phyloP scores from a whole-genome alignment of 2,329 filamentous ascomycete genomes.

The Penicillium sp. region DNA sequence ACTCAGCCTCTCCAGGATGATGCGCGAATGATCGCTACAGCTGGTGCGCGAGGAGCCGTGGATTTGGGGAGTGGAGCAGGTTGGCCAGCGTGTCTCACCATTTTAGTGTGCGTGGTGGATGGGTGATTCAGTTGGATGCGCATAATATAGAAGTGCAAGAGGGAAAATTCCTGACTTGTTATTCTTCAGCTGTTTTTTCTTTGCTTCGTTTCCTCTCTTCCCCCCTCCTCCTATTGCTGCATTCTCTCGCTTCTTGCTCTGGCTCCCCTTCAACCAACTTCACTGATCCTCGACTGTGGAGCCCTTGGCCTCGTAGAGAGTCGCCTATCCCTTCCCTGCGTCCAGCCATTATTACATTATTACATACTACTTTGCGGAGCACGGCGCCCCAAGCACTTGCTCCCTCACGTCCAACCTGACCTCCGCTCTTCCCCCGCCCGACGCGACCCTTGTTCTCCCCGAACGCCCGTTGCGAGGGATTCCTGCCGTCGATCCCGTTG shows the following conservation, averaged over 20 bases:
- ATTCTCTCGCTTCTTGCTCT: too few relatives aligned
- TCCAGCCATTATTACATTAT: too few relatives aligned
- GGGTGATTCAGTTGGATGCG: slow-evolving; percentile 2
- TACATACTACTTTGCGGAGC: too few relatives aligned
- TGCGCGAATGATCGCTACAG: slow-evolving; percentile 19
- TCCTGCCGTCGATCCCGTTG: slow-evolving; percentile 20
- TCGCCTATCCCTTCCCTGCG: too few relatives aligned
- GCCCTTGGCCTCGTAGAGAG: too few relatives aligned
- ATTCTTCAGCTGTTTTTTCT: background rate
- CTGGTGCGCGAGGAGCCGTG: slow-evolving; percentile 9
- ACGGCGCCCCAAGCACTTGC: too few relatives aligned
- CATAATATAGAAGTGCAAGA: slow-evolving; percentile 11
- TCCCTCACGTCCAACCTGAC: slow-evolving; percentile 13
- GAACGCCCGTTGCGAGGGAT: slow-evolving; percentile 10
- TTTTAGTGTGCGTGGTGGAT: slow-evolving; percentile 1
- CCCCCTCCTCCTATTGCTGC: slow-evolving; percentile 15
- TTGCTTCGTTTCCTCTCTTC: background rate
- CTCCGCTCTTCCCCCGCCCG: slow-evolving; percentile 12
- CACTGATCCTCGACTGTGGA: too few relatives aligned
- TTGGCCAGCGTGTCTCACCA: slow-evolving; percentile 19
- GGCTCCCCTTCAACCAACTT: too few relatives aligned
- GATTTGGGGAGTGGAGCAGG: slow-evolving; percentile 8
- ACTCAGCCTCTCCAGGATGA: slow-evolving; percentile 9
- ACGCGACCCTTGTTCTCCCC: slow-evolving; percentile 14
- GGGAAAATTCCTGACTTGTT: too few relatives aligned